A percentile compares a stretch with the other conserved stretches of the same genome.
These are phyloP conservation scores for Cinnamomum chago DNA, from an alignment of 164 flowering plant genomes.

Conservation along the genomic window DNA sequence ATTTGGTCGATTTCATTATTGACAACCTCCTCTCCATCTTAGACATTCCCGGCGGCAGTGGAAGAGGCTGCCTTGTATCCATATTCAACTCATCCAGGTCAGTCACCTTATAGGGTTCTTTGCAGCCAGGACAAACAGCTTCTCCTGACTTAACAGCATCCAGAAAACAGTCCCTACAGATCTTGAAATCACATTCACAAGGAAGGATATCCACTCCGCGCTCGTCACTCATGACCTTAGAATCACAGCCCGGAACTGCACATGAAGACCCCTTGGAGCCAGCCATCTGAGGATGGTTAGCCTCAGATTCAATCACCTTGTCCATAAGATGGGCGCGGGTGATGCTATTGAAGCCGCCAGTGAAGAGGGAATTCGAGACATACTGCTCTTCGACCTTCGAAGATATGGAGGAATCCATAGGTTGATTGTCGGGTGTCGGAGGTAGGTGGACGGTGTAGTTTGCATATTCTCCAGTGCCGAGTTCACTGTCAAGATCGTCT, in stretches of 20 bases:
- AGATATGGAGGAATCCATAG: slow-evolving; percentile 44
- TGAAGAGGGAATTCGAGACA: slow-evolving; percentile 59
- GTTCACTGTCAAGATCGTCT: slow-evolving; percentile 54
- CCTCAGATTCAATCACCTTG: slow-evolving; percentile 66
- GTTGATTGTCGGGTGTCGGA: slow-evolving; percentile 64
- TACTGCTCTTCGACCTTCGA: slow-evolving; percentile 64
- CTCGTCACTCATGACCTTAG: slow-evolving; percentile 64
- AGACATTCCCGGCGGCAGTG: slow-evolving; percentile 31
- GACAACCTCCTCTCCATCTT: slow-evolving; percentile 49
- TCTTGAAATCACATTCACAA: slow-evolving; percentile 71
- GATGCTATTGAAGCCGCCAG: slow-evolving; percentile 57
- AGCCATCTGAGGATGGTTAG: slow-evolving; percentile 60
- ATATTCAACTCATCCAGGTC: slow-evolving; percentile 46
- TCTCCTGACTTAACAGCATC: slow-evolving; percentile 59
- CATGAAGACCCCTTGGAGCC: slow-evolving; percentile 56
- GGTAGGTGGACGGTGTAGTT: slow-evolving; percentile 62
- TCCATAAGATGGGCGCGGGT: slow-evolving; percentile 72
- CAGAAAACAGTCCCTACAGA: slow-evolving; percentile 64
- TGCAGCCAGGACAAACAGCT: slow-evolving; percentile 65
- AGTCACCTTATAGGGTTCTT: slow-evolving; percentile 48
- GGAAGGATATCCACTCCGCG: slow-evolving; percentile 55
- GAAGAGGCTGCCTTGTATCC: slow-evolving; percentile 25
- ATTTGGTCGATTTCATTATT: slow-evolving; percentile 40
- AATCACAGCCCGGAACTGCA: slow-evolving; percentile 59
- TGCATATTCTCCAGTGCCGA: slow-evolving; percentile 33